These are phyloP conservation scores for Plectosphaerella cucumerina DNA, from an alignment of 2,329 filamentous ascomycete genomes.

Conservation along the genomic window DNA sequence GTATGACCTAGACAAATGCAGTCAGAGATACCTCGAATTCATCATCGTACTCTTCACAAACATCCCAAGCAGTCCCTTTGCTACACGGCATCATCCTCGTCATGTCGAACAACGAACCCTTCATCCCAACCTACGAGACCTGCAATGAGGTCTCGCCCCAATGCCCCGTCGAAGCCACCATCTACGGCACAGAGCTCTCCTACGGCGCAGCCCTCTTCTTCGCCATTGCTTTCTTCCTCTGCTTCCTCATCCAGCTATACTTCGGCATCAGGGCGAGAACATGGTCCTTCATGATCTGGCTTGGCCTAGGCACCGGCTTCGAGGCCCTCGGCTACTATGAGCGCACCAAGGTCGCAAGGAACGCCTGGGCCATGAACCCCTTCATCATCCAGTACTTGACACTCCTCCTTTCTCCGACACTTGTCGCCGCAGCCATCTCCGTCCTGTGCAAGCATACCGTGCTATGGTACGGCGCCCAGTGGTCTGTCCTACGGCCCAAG, in stretches of 20 bases:
- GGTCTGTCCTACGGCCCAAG: constrained; percentile 32
- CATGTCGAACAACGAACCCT: not conserved
- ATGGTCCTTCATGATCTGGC: constrained; percentile 2
- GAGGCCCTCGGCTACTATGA: not conserved
- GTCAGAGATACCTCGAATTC: no score
- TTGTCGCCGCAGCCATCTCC: constrained; percentile 41
- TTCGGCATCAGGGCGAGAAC: not conserved
- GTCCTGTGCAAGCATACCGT: constrained; percentile 42
- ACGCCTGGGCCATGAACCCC: constrained; percentile 33
- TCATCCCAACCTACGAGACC: constrained; percentile 1
- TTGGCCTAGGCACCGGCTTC: not conserved
- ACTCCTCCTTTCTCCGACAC: constrained; percentile 35
- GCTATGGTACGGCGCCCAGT: constrained; percentile 33
- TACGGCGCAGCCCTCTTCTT: not conserved
- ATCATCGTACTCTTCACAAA: no score
- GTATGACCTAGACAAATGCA: no score
- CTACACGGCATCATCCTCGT: not conserved
- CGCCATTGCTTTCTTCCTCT: not conserved
- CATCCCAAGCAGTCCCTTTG: no score
- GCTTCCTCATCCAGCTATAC: not conserved
- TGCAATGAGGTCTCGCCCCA: not conserved
- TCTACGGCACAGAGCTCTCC: constrained; percentile 1
- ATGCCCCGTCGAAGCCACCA: constrained; percentile 1
- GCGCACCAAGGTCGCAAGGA: constrained; percentile 12
- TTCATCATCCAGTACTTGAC: constrained; percentile 37